Evolutionary conservation across 768 basidiomycete genomes (phyloP), one percentile per base, ranked within the genome.

Genomic region (Tricholoma sp.): DNA sequence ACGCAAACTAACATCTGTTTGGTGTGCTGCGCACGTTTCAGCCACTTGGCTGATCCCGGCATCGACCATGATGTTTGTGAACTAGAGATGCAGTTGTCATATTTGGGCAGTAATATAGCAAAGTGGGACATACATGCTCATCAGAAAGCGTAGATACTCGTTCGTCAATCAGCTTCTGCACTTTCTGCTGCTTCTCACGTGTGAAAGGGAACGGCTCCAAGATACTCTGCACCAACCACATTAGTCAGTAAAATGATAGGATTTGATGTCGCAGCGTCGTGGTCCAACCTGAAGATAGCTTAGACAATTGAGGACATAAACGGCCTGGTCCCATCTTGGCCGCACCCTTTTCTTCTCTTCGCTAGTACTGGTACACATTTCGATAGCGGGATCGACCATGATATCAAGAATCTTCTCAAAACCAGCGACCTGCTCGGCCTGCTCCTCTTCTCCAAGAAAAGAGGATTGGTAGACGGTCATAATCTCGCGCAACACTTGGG

Each of bases 391-490:
- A 65, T 94, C 90, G 20, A 97, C 78, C 73, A 91, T 90, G 45
- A 87, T 81, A 60, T 94, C 88, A 20, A 97, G 71, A 17, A 96
- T 86, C 32, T 81, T 80, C n/a, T 79, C 74, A 65, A 94, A 91
- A 2, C 76, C 76, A 5, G 75, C 67, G 28, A 62, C 68, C 52
- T 73, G 66, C 47, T 75, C 73, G 12, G 64, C 70, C 41, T 74
- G 68, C 41, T 79, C 74, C 57, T 84, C 81, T 31, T 85, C 83
- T 9, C 85, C 88, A 9, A 94, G 75, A 31, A 95, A 79, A 0
- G 94, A 94, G 0, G 89, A 88, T 33, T 91, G 85, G 68, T 96
- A 95, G 5, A 97, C 94, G 0, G 77, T 71, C 84, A 95, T 89
- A 60, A 97, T 84, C 68, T 98, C 94, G 11, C 89, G 85, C 8